A percentile compares a stretch with the other conserved stretches of the same genome.
Evolutionary conservation across 106 monocot genomes (phyloP).

Genomic region (Dioscorea dumetorum): DNA sequence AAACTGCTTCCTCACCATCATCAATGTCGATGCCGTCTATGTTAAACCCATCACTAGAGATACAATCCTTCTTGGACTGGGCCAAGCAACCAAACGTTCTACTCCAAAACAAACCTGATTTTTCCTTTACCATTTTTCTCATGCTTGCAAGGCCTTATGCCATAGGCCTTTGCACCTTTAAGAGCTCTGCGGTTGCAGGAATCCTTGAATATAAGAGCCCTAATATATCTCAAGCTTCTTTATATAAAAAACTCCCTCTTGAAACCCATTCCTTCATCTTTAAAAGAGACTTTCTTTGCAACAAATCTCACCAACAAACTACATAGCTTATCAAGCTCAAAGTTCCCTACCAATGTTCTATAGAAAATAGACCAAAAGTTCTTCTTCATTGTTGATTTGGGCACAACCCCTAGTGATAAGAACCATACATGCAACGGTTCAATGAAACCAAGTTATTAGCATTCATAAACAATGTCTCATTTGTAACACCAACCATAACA

Average conservation of each 20-base stretch:
- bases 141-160: constrained; percentile 12
- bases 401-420: constrained; percentile 2
- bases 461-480: constrained; percentile 10
- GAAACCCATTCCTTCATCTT: constrained; percentile 3
- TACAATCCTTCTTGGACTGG: neutral
- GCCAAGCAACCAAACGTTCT: constrained; percentile 6
- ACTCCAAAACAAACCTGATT: constrained; percentile 1
- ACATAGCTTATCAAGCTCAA: constrained; percentile 1
- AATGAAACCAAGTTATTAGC: constrained; percentile 10
- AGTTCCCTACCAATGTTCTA: constrained; percentile 9
- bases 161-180: constrained; percentile 10
- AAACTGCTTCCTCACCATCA: constrained; percentile 31
- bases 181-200: constrained; percentile 9
- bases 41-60: constrained; percentile 26
- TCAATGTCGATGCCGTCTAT: constrained; percentile 31
- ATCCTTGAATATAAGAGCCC: constrained; percentile 12
- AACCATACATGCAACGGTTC: constrained; percentile 16
- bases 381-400: constrained; percentile 11
- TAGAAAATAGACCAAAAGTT: neutral
- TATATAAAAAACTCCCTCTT: constrained; percentile 3
- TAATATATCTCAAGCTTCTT: neutral
- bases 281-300: constrained; percentile 7
- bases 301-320: constrained; percentile 3
- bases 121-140: constrained; percentile 8
- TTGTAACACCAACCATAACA: constrained; percentile 6